Conservation (phyloP, 2,329 filamentous ascomycete species). For the Nannizzia gypsea region DNA sequence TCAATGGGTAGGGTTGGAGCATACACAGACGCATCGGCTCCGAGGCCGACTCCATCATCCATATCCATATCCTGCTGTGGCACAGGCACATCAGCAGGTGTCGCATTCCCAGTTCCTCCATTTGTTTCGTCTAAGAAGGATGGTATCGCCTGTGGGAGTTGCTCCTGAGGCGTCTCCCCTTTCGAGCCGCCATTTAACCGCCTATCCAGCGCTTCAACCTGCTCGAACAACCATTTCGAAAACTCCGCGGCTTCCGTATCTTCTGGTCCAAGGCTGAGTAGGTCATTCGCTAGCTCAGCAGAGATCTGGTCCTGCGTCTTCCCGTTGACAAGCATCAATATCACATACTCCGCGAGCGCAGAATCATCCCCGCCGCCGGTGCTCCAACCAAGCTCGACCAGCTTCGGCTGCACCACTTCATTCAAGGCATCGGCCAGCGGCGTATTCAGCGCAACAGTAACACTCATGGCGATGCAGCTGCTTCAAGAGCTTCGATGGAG, state of each 20-base stretch:
- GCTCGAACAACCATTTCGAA: slow-evolving; percentile 83
- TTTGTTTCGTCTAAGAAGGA: slow-evolving; percentile 25
- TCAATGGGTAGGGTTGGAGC: slow-evolving; percentile 11
- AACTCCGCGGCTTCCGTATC: slow-evolving; percentile 76
- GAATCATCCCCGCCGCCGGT: slow-evolving; percentile 67
- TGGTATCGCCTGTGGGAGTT: slow-evolving; percentile 22
- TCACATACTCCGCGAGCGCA: slow-evolving; percentile 87
- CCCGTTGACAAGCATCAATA: slow-evolving; percentile 92
- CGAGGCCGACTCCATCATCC: slow-evolving; percentile 39
- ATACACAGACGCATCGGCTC: slow-evolving; percentile 27
- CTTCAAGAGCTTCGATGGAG: background rate
- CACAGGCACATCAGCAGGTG: slow-evolving; percentile 2
- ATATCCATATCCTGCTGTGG: slow-evolving; percentile 56
- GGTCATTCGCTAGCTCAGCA: slow-evolving; percentile 72
- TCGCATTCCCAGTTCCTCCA: background rate
- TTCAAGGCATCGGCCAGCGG: slow-evolving; percentile 76
- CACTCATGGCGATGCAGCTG: slow-evolving; percentile 48
- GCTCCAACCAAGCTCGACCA: slow-evolving; percentile 87
- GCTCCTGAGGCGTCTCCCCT: slow-evolving; percentile 21
- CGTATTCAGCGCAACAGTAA: slow-evolving; percentile 64
- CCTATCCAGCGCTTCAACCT: slow-evolving; percentile 57
- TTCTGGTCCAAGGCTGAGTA: slow-evolving; percentile 69
- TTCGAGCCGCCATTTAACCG: slow-evolving; percentile 45
- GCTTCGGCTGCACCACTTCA: slow-evolving; percentile 72
- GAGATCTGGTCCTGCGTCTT: slow-evolving; percentile 87